phyloP scores from a whole-genome alignment of 192 early-diverging fungal genomes.

The Podochytrium sp. region DNA sequence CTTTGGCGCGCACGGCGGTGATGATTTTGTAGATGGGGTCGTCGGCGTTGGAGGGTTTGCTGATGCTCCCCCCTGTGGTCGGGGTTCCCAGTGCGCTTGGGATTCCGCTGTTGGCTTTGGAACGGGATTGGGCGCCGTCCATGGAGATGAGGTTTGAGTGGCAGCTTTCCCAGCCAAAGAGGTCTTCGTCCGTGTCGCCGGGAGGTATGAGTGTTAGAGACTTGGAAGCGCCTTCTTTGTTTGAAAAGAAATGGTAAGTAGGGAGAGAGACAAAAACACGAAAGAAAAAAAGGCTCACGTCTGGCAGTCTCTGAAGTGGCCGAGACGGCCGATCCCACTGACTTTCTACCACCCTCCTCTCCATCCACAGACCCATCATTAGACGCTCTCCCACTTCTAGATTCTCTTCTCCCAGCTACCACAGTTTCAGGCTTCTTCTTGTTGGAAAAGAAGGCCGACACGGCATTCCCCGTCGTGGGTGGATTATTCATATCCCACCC shows the following conservation, averaged over 20 bases:
- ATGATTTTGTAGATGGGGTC: conserved; percentile 11
- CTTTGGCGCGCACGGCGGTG: conserved; percentile 12
- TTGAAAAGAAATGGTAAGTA: too few relatives aligned
- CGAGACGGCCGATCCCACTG: neutral
- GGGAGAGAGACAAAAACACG: too few relatives aligned
- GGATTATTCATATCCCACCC: conserved; percentile 36
- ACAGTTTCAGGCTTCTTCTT: conserved; percentile 1
- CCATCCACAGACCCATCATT: neutral
- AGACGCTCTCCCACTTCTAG: neutral
- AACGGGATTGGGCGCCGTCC: conserved; percentile 12
- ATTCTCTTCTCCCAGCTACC: neutral
- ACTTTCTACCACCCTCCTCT: neutral
- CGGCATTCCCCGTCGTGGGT: conserved; percentile 3
- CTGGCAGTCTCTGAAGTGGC: too few relatives aligned
- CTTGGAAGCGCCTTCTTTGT: conserved; percentile 1
- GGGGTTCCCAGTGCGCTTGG: neutral
- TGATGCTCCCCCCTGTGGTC: neutral
- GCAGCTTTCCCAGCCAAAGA: conserved; percentile 29
- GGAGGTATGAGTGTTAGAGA: neutral
- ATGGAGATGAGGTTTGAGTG: conserved; percentile 31
- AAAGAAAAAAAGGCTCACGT: too few relatives aligned
- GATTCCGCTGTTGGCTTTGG: neutral
- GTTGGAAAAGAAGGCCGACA: conserved; percentile 8
- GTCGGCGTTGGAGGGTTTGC: neutral
- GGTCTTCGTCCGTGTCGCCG: neutral